These are phyloP conservation scores for Phytopythium delawarense DNA, from an alignment of 352 stramenopile genomes.

Conservation along the genomic window DNA sequence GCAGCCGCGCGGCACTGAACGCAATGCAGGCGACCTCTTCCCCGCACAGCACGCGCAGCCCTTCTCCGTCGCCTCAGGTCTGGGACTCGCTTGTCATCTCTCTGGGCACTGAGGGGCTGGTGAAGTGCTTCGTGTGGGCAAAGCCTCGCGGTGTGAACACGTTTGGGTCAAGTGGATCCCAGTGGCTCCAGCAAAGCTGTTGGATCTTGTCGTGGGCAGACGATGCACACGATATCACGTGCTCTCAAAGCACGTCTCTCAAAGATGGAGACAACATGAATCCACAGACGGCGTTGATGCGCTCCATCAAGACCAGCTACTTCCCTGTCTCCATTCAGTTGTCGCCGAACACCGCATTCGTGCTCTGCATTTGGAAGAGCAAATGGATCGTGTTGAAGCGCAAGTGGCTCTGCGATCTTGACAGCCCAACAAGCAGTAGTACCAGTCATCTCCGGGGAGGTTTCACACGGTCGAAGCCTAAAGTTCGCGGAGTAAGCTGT, in stretches of 20 bases:
- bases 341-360: slow-evolving; percentile 49
- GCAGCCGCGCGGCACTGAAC: neutral
- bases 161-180: slow-evolving; percentile 26
- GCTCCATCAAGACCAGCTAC: slow-evolving; percentile 76
- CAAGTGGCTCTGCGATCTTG: slow-evolving; percentile 70
- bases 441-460: slow-evolving; percentile 14
- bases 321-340: slow-evolving; percentile 60
- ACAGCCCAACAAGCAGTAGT: slow-evolving; percentile 13
- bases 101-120: slow-evolving; percentile 64
- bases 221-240: slow-evolving; percentile 80
- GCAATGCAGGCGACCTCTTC: neutral
- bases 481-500: slow-evolving; percentile 44
- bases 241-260: slow-evolving; percentile 75
- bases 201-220: slow-evolving; percentile 85
- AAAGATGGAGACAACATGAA: slow-evolving; percentile 84
- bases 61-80: slow-evolving; percentile 13
- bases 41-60: neutral
- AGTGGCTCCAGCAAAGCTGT: slow-evolving; percentile 74
- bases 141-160: slow-evolving; percentile 46
- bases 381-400: slow-evolving; percentile 75
- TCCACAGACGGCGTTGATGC: slow-evolving; percentile 72
- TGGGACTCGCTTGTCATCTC: slow-evolving; percentile 79
- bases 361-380: slow-evolving; percentile 75
- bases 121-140: slow-evolving; percentile 80
- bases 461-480: slow-evolving; percentile 25